These are phyloP conservation scores for Tritrichomonas musculus DNA, from an alignment of 208 protist genomes.

Conservation along the genomic window DNA sequence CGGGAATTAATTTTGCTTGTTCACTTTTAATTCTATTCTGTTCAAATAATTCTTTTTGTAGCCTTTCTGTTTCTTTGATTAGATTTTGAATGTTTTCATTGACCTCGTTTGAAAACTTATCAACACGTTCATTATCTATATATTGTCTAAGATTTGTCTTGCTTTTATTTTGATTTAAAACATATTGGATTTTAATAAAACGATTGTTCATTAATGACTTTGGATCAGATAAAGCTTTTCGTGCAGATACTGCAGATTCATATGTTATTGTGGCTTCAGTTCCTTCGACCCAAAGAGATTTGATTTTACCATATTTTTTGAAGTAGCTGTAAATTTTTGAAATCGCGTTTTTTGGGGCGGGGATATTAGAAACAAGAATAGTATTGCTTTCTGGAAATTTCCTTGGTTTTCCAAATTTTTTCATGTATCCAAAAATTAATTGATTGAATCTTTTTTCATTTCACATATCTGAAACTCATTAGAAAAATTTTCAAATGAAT, in stretches of 20 bases:
- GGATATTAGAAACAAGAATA: not conserved
- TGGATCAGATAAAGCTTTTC: not conserved
- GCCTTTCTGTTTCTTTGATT: not conserved
- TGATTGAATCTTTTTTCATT: too few relatives aligned
- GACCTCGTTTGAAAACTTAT: not conserved
- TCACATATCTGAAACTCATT: too few relatives aligned
- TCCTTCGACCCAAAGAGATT: not conserved
- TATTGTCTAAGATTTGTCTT: not conserved
- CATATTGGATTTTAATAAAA: not conserved
- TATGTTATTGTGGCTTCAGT: not conserved
- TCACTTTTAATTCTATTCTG: not conserved
- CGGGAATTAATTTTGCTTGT: not conserved
- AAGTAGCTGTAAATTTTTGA: not conserved
- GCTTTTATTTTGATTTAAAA: not conserved
- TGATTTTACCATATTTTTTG: not conserved
- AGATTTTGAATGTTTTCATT: not conserved
- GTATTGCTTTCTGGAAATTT: not conserved
- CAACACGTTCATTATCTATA: not conserved
- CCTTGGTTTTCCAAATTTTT: too few relatives aligned
- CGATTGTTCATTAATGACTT: not conserved
- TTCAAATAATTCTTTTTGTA: not conserved
- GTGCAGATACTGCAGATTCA: not conserved
- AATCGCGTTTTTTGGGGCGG: not conserved
- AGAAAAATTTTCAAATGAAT: too few relatives aligned
- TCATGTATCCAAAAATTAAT: too few relatives aligned